Conservation (phyloP, 2,329 filamentous ascomycete genomes). For the Phyllosticta citribraziliensis region DNA sequence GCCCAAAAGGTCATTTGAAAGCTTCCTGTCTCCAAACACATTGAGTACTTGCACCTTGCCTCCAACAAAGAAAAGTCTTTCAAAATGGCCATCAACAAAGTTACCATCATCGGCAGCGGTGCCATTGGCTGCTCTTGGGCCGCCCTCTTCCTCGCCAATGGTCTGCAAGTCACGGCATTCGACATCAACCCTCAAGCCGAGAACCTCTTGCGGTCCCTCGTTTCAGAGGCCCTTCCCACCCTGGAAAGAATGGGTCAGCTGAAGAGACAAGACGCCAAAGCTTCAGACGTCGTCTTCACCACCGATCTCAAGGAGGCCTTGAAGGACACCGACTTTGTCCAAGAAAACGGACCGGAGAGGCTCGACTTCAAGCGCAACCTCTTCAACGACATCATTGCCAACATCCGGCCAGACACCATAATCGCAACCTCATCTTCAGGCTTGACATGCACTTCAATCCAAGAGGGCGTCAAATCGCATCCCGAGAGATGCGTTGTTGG, state of each 20-base stretch:
- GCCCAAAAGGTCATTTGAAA: neutral
- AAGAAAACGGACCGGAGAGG: conserved; percentile 31
- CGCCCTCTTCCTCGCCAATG: conserved; percentile 30
- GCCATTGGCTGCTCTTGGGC: conserved; percentile 35
- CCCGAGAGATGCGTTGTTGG: conserved; percentile 33
- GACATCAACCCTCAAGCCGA: conserved; percentile 31
- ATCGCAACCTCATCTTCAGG: conserved; percentile 34
- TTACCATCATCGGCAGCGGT: conserved; percentile 29
- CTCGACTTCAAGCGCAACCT: conserved; percentile 31
- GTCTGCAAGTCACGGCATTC: conserved; percentile 32
- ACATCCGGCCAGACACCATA: conserved; percentile 23
- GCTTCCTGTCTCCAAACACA: neutral
- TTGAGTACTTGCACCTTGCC: neutral
- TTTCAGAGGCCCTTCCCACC: conserved; percentile 12
- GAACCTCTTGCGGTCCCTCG: conserved; percentile 11
- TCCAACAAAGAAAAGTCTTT: neutral
- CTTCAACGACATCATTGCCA: conserved; percentile 25
- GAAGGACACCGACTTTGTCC: conserved; percentile 8
- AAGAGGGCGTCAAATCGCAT: conserved; percentile 17
- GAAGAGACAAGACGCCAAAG: conserved; percentile 1
- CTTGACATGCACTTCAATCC: conserved; percentile 25
- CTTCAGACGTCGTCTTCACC: conserved; percentile 13
- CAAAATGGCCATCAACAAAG: conserved; percentile 13
- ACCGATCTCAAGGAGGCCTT: conserved; percentile 15
- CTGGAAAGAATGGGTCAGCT: conserved; percentile 12